phyloP scores from a whole-genome alignment of 2,329 filamentous ascomycete genomes.

The Colletotrichum phormii region DNA sequence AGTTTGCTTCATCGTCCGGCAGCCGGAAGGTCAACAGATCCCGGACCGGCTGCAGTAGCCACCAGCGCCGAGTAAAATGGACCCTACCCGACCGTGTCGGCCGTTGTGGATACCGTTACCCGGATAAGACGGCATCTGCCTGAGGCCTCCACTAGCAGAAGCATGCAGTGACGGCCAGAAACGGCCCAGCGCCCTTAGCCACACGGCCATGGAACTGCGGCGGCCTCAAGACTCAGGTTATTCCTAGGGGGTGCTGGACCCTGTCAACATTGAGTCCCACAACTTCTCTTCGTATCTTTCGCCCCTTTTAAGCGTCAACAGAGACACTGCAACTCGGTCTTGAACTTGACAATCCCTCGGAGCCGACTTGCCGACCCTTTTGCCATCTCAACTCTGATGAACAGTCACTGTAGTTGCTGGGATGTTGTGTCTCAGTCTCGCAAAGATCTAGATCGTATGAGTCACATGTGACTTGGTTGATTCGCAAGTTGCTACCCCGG shows the following conservation, averaged over 20 bases:
- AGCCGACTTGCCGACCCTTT: not conserved
- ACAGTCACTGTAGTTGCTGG: not conserved
- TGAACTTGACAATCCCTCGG: not conserved
- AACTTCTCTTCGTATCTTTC: not conserved
- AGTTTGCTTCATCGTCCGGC: not conserved
- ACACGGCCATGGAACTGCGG: not conserved
- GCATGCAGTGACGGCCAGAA: not conserved
- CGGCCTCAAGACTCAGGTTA: too few species aligned
- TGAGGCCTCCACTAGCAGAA: not conserved
- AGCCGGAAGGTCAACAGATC: not conserved
- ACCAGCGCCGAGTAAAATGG: not conserved
- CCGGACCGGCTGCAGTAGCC: not conserved
- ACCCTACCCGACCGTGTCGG: not conserved
- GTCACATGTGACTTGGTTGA: not conserved
- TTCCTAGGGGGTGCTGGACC: constrained; percentile 9
- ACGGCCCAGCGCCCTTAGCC: not conserved
- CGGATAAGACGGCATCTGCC: not conserved
- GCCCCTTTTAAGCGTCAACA: not conserved
- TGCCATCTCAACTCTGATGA: not conserved
- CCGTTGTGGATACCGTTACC: not conserved
- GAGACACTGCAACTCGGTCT: not conserved
- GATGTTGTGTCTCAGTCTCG: not conserved
- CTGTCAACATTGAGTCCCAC: not conserved
- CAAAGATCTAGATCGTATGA: not conserved
- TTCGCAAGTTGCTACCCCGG: too few species aligned